Conservation (phyloP, 148 eudicot genomes). For the Nyssa sinensis region DNA sequence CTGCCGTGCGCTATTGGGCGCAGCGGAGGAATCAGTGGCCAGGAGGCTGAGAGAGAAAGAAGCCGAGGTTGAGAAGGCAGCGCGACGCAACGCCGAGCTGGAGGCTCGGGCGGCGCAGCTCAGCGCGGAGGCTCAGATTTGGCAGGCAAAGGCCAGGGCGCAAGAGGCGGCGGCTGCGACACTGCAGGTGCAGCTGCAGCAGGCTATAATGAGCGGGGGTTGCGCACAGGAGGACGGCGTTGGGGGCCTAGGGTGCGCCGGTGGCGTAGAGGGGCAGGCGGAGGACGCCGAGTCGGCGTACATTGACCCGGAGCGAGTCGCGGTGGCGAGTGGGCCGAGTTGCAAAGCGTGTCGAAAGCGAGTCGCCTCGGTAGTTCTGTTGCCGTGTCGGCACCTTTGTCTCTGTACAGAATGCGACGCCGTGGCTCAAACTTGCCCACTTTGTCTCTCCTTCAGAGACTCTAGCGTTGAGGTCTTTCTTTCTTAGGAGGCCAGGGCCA, state of each 20-base stretch:
- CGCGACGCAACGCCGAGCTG: constrained; percentile 54
- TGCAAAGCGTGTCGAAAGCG: constrained; percentile 56
- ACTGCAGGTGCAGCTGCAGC: constrained; percentile 62
- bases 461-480: constrained; percentile 65
- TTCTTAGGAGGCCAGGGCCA: constrained; percentile 30
- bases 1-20: constrained; percentile 39
- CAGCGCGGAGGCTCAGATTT: constrained; percentile 46
- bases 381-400: constrained; percentile 76
- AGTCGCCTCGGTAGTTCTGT: constrained; percentile 55
- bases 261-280: constrained; percentile 24
- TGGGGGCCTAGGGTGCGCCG: constrained; percentile 21
- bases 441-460: constrained; percentile 46
- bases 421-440: constrained; percentile 57
- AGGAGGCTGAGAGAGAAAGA: constrained; percentile 51
- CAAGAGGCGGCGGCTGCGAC: constrained; percentile 59
- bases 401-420: constrained; percentile 59
- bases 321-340: constrained; percentile 35
- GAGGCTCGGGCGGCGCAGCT: constrained; percentile 60
- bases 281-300: constrained; percentile 72
- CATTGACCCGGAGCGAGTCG: constrained; percentile 52
- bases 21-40: constrained; percentile 42
- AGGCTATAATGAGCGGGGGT: constrained; percentile 31
- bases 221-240: constrained; percentile 14
- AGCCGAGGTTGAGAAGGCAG: constrained; percentile 46
- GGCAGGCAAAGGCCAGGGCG: constrained; percentile 60